Conservation (phyloP, 2,329 filamentous ascomycete species). For the Leptographium flavum region DNA sequence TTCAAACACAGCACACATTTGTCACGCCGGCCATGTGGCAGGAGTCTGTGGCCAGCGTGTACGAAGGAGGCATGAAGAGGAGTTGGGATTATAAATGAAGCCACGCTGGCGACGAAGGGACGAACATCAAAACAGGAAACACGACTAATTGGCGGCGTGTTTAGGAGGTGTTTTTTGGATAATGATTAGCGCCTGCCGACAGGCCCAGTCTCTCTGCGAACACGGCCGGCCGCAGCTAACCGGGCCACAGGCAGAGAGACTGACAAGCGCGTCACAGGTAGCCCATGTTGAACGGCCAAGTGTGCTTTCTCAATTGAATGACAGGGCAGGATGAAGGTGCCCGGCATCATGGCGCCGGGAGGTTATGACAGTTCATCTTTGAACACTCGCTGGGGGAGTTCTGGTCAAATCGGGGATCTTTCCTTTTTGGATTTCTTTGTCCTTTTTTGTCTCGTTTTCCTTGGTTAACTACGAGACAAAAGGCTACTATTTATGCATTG, state of each 20-base stretch:
- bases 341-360: too few species aligned
- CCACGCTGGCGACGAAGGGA: slow-evolving; percentile 9
- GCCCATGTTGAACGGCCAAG: background rate
- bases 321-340: too few species aligned
- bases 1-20: slow-evolving; percentile 32
- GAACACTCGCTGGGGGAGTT: too few species aligned
- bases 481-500: too few species aligned
- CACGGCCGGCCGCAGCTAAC: background rate
- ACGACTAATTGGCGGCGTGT: background rate
- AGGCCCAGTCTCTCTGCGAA: too few species aligned
- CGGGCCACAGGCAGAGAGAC: background rate
- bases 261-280: background rate
- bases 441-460: background rate
- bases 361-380: too few species aligned
- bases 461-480: background rate
- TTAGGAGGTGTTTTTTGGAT: background rate
- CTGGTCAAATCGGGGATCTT: too few species aligned
- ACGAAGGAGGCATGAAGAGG: slow-evolving; percentile 50
- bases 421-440: too few species aligned
- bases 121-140: background rate
- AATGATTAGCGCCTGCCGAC: too few species aligned
- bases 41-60: slow-evolving; percentile 55
- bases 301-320: too few species aligned
- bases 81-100: slow-evolving; percentile 40
- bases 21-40: slow-evolving; percentile 63